Conservation (phyloP, 192 early-diverging fungal genomes). For the Linnemannia elongata region DNA sequence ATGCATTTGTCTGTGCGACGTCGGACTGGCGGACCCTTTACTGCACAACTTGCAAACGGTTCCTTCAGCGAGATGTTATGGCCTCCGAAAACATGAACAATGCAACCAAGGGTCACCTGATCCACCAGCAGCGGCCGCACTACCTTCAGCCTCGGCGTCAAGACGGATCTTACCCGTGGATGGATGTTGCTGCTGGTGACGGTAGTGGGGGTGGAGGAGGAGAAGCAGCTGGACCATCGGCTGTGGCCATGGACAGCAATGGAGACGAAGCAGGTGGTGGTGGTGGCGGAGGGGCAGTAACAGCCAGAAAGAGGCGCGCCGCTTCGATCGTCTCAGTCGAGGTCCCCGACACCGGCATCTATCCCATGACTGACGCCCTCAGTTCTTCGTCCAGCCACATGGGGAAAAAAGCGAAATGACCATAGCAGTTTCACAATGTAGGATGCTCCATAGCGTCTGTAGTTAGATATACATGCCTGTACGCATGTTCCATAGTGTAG, state of each 20-base stretch:
- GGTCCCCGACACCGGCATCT: no score
- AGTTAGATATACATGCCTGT: constrained; percentile 16
- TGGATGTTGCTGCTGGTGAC: constrained; percentile 1
- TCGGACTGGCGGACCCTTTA: no score
- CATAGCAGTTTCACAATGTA: neutral
- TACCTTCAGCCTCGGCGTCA: constrained; percentile 18
- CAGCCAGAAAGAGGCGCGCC: no score
- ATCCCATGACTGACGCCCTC: constrained; percentile 5
- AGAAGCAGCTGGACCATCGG: constrained; percentile 11
- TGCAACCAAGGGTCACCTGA: neutral
- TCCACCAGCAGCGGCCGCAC: constrained; percentile 6
- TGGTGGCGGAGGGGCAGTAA: no score
- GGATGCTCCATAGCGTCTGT: neutral
- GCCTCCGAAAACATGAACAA: constrained; percentile 11
- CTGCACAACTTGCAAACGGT: neutral
- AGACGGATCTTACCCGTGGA: constrained; percentile 13
- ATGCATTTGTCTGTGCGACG: no score
- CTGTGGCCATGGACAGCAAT: neutral
- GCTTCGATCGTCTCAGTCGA: constrained; percentile 15
- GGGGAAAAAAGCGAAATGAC: constrained; percentile 1
- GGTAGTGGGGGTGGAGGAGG: neutral
- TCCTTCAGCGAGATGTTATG: constrained; percentile 13
- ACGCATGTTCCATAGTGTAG: no score
- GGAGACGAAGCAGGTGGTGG: no score
- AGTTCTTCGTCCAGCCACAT: neutral